Evolutionary conservation across 169 alveolate species (phyloP).

Genomic region (Babesia ovata): DNA sequence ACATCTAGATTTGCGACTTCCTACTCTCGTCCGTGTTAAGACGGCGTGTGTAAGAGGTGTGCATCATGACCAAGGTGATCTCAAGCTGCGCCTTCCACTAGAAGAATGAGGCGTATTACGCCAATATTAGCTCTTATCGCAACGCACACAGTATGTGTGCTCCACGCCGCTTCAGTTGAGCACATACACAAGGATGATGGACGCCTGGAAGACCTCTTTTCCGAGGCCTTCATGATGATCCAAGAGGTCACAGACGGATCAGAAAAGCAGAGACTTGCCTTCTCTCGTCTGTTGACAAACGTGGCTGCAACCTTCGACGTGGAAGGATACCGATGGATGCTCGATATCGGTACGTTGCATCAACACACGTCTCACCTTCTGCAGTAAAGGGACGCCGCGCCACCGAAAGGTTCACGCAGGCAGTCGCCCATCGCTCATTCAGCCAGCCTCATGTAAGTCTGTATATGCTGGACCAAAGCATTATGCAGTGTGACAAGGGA

Average conservation of each 20-base stretch:
- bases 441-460: slow-evolving; percentile 63
- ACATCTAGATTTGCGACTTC: too few species aligned
- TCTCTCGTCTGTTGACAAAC: slow-evolving; percentile 18
- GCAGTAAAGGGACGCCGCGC: slow-evolving; percentile 51
- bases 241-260: slow-evolving; percentile 40
- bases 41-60: slow-evolving; percentile 28
- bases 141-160: slow-evolving; percentile 13
- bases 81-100: neutral
- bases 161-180: slow-evolving; percentile 4
- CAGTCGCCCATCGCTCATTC: slow-evolving; percentile 50
- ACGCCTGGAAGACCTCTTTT: slow-evolving; percentile 28
- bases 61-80: slow-evolving; percentile 6
- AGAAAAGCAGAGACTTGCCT: slow-evolving; percentile 14
- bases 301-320: slow-evolving; percentile 53
- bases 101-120: neutral
- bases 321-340: slow-evolving; percentile 55
- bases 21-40: slow-evolving; percentile 5
- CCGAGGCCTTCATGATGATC: slow-evolving; percentile 44
- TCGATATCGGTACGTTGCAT: slow-evolving; percentile 38
- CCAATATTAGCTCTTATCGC: slow-evolving; percentile 2
- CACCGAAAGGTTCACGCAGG: slow-evolving; percentile 57
- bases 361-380: neutral
- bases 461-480: neutral
- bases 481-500: slow-evolving; percentile 60
- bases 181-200: neutral